These are phyloP conservation scores for Ophiostoma montium DNA, from an alignment of 2,329 filamentous ascomycete genomes.

Conservation along the genomic window DNA sequence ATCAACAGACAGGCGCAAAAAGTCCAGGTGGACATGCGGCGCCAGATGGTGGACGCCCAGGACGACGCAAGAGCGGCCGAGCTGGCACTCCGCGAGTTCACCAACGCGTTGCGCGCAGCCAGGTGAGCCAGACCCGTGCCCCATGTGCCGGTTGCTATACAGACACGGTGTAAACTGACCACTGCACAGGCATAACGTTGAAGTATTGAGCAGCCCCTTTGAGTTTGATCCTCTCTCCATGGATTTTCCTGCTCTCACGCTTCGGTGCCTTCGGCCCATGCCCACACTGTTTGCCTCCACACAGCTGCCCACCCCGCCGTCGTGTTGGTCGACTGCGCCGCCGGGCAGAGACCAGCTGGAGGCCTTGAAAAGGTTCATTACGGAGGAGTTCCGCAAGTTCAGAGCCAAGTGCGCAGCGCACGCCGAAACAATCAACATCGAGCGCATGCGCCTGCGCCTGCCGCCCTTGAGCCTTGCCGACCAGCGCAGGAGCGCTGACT, in stretches of 20 bases:
- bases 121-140: constrained; percentile 39
- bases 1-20: constrained; percentile 40
- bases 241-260: constrained; percentile 72
- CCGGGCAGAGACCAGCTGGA: constrained; percentile 62
- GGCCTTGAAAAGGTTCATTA: constrained; percentile 53
- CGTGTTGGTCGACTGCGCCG: constrained; percentile 69
- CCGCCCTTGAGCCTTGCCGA: constrained; percentile 16
- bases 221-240: constrained; percentile 77
- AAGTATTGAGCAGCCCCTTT: constrained; percentile 43
- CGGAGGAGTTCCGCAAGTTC: constrained; percentile 53
- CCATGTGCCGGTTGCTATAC: not conserved
- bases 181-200: constrained; percentile 25
- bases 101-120: constrained; percentile 69
- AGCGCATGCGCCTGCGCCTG: not conserved
- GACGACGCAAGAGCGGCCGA: constrained; percentile 77
- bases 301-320: constrained; percentile 60
- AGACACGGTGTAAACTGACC: not conserved
- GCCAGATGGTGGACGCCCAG: constrained; percentile 51
- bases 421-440: not conserved
- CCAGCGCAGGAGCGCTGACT: constrained; percentile 31
- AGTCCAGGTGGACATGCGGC: constrained; percentile 48
- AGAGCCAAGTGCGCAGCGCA: constrained; percentile 33
- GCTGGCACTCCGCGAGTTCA: constrained; percentile 67
- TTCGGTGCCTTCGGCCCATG: constrained; percentile 67
- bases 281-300: constrained; percentile 71